Percentiles rank a stretch among this genome's conserved stretches.
phyloP scores from a whole-genome alignment of 352 stramenopile species.

The Pythium coloratum region DNA sequence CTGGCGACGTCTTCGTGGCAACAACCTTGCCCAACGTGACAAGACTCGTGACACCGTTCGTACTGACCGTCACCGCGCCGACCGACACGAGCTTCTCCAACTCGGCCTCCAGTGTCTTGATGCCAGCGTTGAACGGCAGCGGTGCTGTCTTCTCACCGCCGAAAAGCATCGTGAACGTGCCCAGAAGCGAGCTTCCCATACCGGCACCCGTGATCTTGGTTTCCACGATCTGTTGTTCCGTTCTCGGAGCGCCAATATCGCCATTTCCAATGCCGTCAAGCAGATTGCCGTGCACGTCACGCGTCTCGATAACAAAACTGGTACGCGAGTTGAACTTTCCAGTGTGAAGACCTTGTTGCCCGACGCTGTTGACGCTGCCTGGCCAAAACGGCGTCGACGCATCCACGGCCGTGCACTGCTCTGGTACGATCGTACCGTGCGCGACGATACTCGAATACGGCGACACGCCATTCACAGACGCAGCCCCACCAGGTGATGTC shows the following conservation, averaged over 20 bases:
- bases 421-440: constrained; percentile 57
- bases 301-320: constrained; percentile 92
- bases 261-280: constrained; percentile 82
- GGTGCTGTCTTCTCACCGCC: constrained; percentile 54
- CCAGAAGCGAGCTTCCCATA: constrained; percentile 42
- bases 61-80: constrained; percentile 86
- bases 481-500: constrained; percentile 32
- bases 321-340: constrained; percentile 66
- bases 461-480: constrained; percentile 44
- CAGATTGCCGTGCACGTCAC: constrained; percentile 90
- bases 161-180: constrained; percentile 79
- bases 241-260: constrained; percentile 45
- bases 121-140: constrained; percentile 70
- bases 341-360: constrained; percentile 56
- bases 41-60: constrained; percentile 80
- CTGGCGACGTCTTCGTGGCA: constrained; percentile 80
- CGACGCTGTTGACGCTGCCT: constrained; percentile 55
- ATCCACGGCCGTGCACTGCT: constrained; percentile 69
- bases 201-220: constrained; percentile 44
- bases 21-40: constrained; percentile 54
- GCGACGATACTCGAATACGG: constrained; percentile 59
- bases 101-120: constrained; percentile 72
- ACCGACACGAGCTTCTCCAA: constrained; percentile 83
- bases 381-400: constrained; percentile 57
- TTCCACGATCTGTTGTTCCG: constrained; percentile 93